These are phyloP conservation scores for Crucihimalaya himalaica DNA, from an alignment of 345 rosid genomes.

Conservation along the genomic window DNA sequence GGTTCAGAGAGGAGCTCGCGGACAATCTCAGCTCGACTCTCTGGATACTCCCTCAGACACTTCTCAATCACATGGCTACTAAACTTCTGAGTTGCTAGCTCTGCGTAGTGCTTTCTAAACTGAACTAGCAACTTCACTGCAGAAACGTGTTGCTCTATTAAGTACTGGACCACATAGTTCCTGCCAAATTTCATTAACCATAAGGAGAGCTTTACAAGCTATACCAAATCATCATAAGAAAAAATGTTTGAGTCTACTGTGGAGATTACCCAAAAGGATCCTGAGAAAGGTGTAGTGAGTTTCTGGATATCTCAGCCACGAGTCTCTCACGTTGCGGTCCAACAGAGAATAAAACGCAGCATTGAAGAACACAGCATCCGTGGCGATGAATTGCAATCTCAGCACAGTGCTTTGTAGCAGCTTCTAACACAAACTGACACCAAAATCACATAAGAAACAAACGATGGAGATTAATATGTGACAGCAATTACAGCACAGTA, in stretches of 20 bases:
- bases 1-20: constrained; percentile 54
- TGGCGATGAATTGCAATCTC: constrained; percentile 75
- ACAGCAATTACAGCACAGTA: background rate
- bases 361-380: constrained; percentile 77
- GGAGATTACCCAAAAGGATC: constrained; percentile 70
- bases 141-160: constrained; percentile 56
- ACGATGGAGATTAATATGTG: background rate
- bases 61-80: constrained; percentile 83
- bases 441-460: background rate
- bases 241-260: background rate
- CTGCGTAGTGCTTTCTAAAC: constrained; percentile 54
- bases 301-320: constrained; percentile 50
- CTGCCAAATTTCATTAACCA: constrained; percentile 40
- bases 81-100: constrained; percentile 67
- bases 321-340: constrained; percentile 55
- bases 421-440: constrained; percentile 65
- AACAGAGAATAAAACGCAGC: constrained; percentile 56
- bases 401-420: constrained; percentile 60
- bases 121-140: constrained; percentile 40
- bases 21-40: constrained; percentile 57
- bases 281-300: constrained; percentile 63
- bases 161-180: constrained; percentile 76
- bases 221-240: background rate
- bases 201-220: background rate
- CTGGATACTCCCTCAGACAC: constrained; percentile 54